Base-by-base conservation (phyloP, 2,329 filamentous ascomycete genomes). In the Xylaria sp. region DNA sequence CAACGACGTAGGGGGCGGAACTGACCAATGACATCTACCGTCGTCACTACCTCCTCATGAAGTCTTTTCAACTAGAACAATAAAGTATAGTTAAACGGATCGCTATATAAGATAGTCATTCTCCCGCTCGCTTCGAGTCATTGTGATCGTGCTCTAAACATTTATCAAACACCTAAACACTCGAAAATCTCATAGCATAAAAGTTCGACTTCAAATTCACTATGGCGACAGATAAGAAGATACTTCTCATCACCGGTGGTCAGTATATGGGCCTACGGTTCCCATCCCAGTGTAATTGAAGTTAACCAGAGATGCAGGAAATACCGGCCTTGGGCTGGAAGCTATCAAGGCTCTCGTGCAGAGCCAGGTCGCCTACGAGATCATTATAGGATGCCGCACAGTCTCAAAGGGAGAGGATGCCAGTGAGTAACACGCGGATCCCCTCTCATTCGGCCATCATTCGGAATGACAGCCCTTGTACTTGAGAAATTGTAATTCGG, bases 331-430 rank as follows among this genome's bases (percentile, higher is more conserved):
- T 30, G 72, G 72, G 39, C 50, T 71, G 1, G 72, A 72, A 43
- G 62, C 57, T 8, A 36, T 72, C 80, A 73, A 70, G 41, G 70
- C 70, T 30, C 71, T 74, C 7, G 66, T 55, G 48, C 43, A 68
- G 46, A 68, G 68, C n/a, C 25, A 53, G 10, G 65, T 10, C 1
- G 32, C 81, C 20, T 87, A 87, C 74, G 76, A 80, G 5, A 82
- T 88, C 58, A 70, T 87, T 23, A 73, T 88, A 23, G 85, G 85
- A 41, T 81, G 80, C 32, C 82, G 86, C 2, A 81, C 76, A 2
- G 30, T 82, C 1, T 75, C 79, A 1, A 87, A 87, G 67, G 85
- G 80, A 23, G 73, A 85, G 1, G 70, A 72, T 7, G 85, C 84
- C 2, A 80, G 68, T 70, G 41, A 70, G 68, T 70, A 34, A 28